Evolutionary conservation across 768 basidiomycete species (phyloP), one percentile per base, ranked within the genome.

Genomic region (Agaricus sinodeliciosus): DNA sequence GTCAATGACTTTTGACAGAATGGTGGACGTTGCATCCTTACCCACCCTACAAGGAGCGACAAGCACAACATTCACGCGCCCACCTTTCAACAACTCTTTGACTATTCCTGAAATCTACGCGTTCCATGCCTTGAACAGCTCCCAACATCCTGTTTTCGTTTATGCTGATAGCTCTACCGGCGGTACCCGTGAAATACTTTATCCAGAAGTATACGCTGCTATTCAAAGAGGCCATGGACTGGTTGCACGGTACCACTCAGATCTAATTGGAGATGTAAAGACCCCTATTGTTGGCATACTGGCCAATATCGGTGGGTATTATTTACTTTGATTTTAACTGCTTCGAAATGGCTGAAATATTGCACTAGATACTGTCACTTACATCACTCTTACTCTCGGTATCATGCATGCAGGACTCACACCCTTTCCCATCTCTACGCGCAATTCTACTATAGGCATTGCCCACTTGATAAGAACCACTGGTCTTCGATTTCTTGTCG

Each of bases 381-480:
- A 71, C 39, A 65, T 69, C 37, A 63, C 68, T 4, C 49, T 63
- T 13, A 54, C 59, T 35, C 58, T 67, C 5, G 72, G 73, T 5
- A 64, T 76, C 43, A 61, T 73, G 2, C 60, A 69, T 9, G 72
- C 75, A 6, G 75, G 73, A 16, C 68, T 65, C 49, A 56, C 55
- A 4, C 60, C 66, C 1, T 69, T 71, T 39, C 66, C 71, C 7
- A 61, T 74, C 4, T 74, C 73, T 6, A 64, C 71, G 3, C 68
- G 74, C 55, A 79, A 78, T 60, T 77, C 76, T 0, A 65, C 72
- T 0, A 60, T 69, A 7, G 78, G 76, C 4, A 67, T 74, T 22
- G 74, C 74, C 0, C 70, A 77, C 56, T 65, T 81, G 22, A 63
- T 77, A 53, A 58, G 61, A 35, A 60, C 54, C 12, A 59, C 56